These are phyloP conservation scores for Pleurotus tuber-regium DNA, from an alignment of 768 basidiomycete genomes.

Conservation along the genomic window DNA sequence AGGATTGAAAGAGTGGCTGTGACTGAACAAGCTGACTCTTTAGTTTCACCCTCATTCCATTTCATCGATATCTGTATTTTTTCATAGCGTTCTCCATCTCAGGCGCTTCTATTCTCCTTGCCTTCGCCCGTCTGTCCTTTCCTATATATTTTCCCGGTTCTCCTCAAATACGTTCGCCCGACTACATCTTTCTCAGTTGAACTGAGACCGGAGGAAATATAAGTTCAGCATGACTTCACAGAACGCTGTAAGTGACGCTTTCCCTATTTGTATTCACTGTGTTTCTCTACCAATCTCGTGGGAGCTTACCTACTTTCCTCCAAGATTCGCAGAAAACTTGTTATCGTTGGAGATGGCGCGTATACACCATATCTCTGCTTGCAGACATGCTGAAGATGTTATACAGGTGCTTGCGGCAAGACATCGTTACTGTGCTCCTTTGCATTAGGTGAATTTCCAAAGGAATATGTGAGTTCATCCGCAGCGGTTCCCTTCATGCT, in stretches of 20 bases:
- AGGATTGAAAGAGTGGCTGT: conserved; percentile 6
- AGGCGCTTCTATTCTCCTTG: conserved; percentile 2
- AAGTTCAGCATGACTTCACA: conserved; percentile 8
- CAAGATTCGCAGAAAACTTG: conserved; percentile 91
- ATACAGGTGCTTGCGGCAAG: conserved; percentile 93
- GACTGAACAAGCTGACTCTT: conserved; percentile 1
- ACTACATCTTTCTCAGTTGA: conserved; percentile 7
- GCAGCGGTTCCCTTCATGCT: conserved; percentile 7
- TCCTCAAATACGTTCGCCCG: not conserved
- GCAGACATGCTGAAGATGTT: conserved; percentile 17
- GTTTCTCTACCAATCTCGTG: too few relatives aligned
- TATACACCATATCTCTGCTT: conserved; percentile 20
- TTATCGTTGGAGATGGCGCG: conserved; percentile 95
- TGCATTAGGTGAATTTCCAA: conserved; percentile 91
- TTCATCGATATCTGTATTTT: not conserved
- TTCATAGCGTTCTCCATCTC: not conserved
- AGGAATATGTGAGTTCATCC: conserved; percentile 78
- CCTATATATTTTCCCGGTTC: not conserved
- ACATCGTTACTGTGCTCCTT: conserved; percentile 89
- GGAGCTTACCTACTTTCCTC: not conserved
- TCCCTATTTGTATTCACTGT: not conserved
- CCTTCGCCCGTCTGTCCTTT: not conserved
- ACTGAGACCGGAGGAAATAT: conserved; percentile 11
- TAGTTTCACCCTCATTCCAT: conserved; percentile 6
- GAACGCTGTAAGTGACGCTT: conserved; percentile 10